Conservation (phyloP, 2,329 filamentous ascomycete species). For the Curvularia lunata region DNA sequence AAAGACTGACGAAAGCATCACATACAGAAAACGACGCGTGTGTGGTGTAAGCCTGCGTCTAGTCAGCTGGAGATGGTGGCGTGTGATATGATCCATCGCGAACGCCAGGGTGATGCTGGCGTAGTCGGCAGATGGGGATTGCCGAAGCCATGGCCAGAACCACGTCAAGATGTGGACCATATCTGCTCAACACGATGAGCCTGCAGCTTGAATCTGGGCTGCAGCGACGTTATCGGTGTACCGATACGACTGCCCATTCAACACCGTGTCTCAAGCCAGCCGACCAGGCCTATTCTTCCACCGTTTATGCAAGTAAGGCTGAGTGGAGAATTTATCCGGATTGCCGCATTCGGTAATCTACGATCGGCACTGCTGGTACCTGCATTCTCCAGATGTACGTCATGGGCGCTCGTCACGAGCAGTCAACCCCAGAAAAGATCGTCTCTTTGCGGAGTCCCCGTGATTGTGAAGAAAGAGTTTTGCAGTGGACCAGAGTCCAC, state of each 20-base stretch:
- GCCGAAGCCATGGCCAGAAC: background rate
- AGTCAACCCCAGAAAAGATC: constrained; percentile 9
- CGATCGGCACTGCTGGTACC: constrained; percentile 18
- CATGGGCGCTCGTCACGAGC: constrained; percentile 6
- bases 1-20: constrained; percentile 2
- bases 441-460: constrained; percentile 8
- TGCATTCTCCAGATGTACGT: constrained; percentile 18
- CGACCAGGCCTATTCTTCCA: constrained; percentile 10
- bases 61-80: constrained; percentile 4
- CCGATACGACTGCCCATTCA: background rate
- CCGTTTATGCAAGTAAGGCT: constrained; percentile 8
- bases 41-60: background rate
- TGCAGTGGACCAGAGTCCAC: constrained; percentile 1
- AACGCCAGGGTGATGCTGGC: constrained; percentile 5
- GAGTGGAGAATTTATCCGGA: constrained; percentile 4
- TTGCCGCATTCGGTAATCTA: constrained; percentile 11
- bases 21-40: background rate
- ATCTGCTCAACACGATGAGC: background rate
- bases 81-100: constrained; percentile 4
- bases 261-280: background rate
- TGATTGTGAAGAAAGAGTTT: constrained; percentile 1
- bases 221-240: background rate
- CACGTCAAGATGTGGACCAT: background rate
- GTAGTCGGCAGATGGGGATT: background rate
- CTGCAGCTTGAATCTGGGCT: background rate